Evolutionary conservation across 2,329 filamentous ascomycete genomes (phyloP), one percentile per base, ranked within the genome.

Genomic region (Cladosporium austrohemisphaericum): DNA sequence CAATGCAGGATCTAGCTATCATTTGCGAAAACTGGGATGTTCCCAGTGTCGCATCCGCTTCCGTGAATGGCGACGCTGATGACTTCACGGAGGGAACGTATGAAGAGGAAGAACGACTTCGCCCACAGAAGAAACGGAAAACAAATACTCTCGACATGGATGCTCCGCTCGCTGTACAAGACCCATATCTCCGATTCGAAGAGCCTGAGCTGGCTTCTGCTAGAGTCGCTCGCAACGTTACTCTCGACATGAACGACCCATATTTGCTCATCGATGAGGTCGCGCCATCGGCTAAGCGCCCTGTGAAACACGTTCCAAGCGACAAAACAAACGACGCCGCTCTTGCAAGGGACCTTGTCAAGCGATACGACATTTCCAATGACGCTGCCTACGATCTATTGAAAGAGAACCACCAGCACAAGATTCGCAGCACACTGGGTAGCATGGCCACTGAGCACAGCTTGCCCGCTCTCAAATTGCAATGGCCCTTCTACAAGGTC

Each of bases 371-470:
- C 65, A 87, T 94, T 51, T 95, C 91, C 23, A 97, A 97, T 55
- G 93, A 98, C 62, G 86, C 93, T 52, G 91, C 91, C 1, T 98
- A 98, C 66, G 91, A 97, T 63, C 82, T 90, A 52, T 79, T 98
- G 36, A 97, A 97, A 69, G 90, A 95, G 68, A 97, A 96, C 63
- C 91, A 95, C 63, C 89, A 95, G 71, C 90, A 88, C 76, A 97
- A 95, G 69, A 88, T 98, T 53, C 84, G 93, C 57, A 93, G 90
- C 45, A 95, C 89, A 1, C 80, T 98, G 53, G 89, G 90, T 37
- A 92, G 91, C 63, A 82, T 95, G 54, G 84, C 86, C n/a, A 84
- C 98, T 33, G 93, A 98, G 66, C 93, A 98, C 71, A 91, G 88
- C 67, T 77, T 95, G 75, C 92, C 93, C 13, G 93, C 93, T 9